Evolutionary conservation across 2,329 filamentous ascomycete species (phyloP).

Genomic region (Verticillium isaacii): DNA sequence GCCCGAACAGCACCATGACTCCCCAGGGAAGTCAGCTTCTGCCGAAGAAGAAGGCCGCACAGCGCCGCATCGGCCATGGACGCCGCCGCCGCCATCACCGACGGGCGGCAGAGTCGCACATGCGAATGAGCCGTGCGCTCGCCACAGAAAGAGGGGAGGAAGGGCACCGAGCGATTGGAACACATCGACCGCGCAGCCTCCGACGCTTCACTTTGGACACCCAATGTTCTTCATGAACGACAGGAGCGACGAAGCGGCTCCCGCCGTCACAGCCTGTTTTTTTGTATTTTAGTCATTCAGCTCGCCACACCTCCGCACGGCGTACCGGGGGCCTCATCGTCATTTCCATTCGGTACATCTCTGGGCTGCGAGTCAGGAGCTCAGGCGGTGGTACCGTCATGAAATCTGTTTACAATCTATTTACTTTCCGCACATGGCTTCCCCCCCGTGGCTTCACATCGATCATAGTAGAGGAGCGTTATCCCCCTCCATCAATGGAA

Average conservation of each 20-base stretch:
- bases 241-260: background rate
- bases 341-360: background rate
- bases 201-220: background rate
- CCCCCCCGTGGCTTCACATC: background rate
- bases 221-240: background rate
- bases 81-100: background rate
- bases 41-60: background rate
- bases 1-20: background rate
- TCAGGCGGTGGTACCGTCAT: background rate
- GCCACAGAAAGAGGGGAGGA: background rate
- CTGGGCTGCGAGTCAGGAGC: background rate
- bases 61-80: background rate
- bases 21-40: background rate
- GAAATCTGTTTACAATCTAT: background rate
- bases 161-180: background rate
- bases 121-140: background rate
- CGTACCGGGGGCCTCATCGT: conserved; percentile 9
- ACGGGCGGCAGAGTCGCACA: background rate
- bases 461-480: background rate
- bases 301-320: conserved; percentile 6
- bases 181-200: background rate
- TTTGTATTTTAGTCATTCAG: conserved; percentile 6
- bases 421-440: background rate
- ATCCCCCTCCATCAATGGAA: background rate
- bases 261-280: background rate